Evolutionary conservation across 2,329 filamentous ascomycete genomes (phyloP).

Genomic region (Paraphaeosphaeria minitans): DNA sequence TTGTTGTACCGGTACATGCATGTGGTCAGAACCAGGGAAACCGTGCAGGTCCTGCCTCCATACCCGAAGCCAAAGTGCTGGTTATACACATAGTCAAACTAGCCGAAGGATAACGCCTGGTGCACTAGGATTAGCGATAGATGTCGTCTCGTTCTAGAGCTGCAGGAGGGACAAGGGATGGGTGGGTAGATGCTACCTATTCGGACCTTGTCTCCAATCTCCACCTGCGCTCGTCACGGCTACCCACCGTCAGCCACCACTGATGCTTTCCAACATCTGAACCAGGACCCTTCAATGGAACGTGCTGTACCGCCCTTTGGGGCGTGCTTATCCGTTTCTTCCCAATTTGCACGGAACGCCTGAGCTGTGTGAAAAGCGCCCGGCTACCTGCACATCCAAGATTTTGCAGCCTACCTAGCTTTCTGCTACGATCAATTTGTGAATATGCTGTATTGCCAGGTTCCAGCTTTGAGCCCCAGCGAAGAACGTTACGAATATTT

Average conservation of each 20-base stretch:
- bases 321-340: background rate
- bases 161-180: background rate
- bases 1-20: too few species aligned
- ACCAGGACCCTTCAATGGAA: background rate
- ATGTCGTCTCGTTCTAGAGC: background rate
- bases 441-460: background rate
- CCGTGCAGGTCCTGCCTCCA: background rate
- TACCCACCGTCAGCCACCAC: conserved; percentile 3
- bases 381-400: background rate
- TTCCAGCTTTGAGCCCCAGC: background rate
- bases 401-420: background rate
- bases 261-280: background rate
- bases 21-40: background rate
- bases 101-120: background rate
- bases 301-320: background rate
- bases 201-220: background rate
- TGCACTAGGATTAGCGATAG: background rate
- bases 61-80: background rate
- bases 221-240: conserved; percentile 2
- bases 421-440: background rate
- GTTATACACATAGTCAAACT: background rate
- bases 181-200: background rate
- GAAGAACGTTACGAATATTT: background rate
- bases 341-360: background rate
- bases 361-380: background rate